Evolutionary conservation across 2,329 filamentous ascomycete species (phyloP), one percentile per base, ranked within the genome.

Genomic region (Trichoderma gracile): DNA sequence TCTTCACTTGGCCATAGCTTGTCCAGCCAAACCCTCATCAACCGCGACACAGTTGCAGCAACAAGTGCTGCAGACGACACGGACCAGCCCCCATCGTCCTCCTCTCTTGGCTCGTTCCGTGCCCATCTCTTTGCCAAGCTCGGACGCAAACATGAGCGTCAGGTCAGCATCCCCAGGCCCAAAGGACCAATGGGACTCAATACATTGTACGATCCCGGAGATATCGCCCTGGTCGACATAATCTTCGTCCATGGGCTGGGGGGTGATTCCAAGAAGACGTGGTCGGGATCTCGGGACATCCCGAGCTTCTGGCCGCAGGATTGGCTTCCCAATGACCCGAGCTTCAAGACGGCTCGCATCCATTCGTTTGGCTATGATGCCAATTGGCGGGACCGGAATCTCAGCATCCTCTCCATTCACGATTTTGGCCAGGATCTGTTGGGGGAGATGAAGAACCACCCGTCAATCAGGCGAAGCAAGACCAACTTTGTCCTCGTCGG

Each of bases 101-200:
- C 50, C 30, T n/a, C n/a, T n/a, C 27, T 54, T 54, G 30, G 50
- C n/a, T 54, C 50, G 30, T 57, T 46, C 43, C 54, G 54, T 14
- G 54, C 43, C 6, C 15, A 33, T 15, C 43, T 57, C 38, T 57
- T 57, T 23, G 23, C 54, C 33, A 40, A 63, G 49, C 46, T 65
- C 17, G 61, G 47, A 59, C 30, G 47, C 49, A 38, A 67, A 52
- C 60, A 64, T 60, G 62, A 63, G 65, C 58, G 60, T 33, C 14
- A 30, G 15, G 30, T 40, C 19, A 33, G 30, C 50, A 4, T 54
- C 23, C 30, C 50, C 15, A 64, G 47, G 45, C 43, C 56, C 40
- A 63, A 65, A 17, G 63, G 55, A 23, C 56, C 50, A 3, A 47
- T 59, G 23, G 64, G 64, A 14, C 25, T 63, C n/a, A 52, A 33